Percentiles rank a stretch among this genome's conserved stretches.
These are phyloP conservation scores for Stentor coeruleus DNA, from an alignment of 73 alveolate genomes.

Conservation along the genomic window DNA sequence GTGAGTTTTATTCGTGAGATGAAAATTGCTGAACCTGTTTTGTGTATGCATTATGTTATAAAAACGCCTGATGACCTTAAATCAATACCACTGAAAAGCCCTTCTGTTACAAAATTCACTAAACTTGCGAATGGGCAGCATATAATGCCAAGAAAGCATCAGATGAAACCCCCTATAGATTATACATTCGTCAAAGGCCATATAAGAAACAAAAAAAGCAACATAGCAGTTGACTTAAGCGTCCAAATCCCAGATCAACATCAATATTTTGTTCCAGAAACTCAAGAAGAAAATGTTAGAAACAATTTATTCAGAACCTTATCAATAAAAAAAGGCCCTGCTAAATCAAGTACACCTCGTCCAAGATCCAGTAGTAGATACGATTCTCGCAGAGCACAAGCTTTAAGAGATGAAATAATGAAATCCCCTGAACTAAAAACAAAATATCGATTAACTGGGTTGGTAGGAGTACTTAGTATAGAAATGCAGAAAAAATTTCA, in stretches of 20 bases:
- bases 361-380: background rate
- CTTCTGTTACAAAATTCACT: background rate
- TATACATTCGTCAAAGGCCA: background rate
- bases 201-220: constrained; percentile 8
- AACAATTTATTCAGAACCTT: background rate
- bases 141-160: background rate
- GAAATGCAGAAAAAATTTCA: background rate
- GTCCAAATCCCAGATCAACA: background rate
- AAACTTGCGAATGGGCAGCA: background rate
- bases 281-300: background rate
- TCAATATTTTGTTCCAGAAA: too few species aligned
- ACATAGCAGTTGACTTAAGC: background rate
- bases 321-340: background rate
- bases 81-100: background rate
- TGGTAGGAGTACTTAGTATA: background rate
- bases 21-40: constrained; percentile 9
- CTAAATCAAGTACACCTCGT: background rate
- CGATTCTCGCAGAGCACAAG: background rate
- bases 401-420: background rate
- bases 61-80: background rate
- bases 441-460: background rate
- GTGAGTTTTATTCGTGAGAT: background rate
- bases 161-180: background rate
- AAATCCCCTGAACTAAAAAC: background rate
- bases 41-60: background rate